Evolutionary conservation across 768 basidiomycete genomes (phyloP), one percentile per base, ranked within the genome.

Genomic region (Tephrocybe sp.): DNA sequence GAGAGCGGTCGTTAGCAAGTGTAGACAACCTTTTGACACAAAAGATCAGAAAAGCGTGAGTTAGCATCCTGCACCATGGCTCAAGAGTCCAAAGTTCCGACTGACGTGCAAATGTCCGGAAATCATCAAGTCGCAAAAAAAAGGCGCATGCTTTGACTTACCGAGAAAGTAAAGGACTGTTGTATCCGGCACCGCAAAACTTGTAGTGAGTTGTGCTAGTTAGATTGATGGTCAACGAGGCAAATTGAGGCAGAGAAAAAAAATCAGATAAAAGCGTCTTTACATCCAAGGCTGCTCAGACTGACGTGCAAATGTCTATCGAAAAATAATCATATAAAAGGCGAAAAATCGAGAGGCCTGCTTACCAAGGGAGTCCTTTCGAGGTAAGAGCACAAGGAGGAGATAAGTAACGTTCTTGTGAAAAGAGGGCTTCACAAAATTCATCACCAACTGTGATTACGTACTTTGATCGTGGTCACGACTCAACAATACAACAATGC

Each of bases 21-120:
- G 50, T 30, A 9, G 38, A 2, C n/a, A n/a, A n/a, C n/a, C n/a
- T n/a, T n/a, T 15, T 26, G 18, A 24, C 8, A 15, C n/a, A 53
- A 3, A 50, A 51, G 52, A 55, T 80, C 79, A 82, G 80, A 55
- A 43, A 71, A 63, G 74, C 69, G 68, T 62, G 60, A 58, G 58
- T 59, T 70, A 45, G 61, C 77, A 68, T 77, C 79, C 56, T 71
- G 33, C 61, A 57, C 60, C 59, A 49, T 60, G 57, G 54, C 62
- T 51, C 59, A 53, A 58, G 61, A 61, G 57, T 56, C 46, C 47
- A 53, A 55, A 57, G 62, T 63, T 80, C 76, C 46, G 79, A 80
- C 81, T 83, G 81, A 82, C 81, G 79, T 83, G 81, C 81, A 82
- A 82, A 82, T 72, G 65, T 71, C 65, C 61, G 58, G 61, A 68